Base-by-base conservation (phyloP, 345 rosid genomes). In the Eucalyptus curtisii region DNA sequence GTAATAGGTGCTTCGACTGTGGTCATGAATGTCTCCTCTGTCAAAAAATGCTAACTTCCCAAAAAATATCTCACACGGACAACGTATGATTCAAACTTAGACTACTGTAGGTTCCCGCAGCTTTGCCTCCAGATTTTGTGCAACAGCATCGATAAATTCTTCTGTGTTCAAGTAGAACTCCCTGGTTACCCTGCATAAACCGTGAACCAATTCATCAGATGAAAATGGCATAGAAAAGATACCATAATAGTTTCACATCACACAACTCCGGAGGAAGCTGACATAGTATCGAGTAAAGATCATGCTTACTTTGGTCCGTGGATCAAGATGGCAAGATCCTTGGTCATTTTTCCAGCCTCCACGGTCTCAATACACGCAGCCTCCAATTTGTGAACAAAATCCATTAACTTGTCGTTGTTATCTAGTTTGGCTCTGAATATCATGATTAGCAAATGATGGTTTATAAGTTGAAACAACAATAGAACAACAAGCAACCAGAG, bases 341-440 rank as follows among this genome's bases (percentile, higher is more conserved):
- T 97, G 49, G 99, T 97, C 98, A 96, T 96, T 93, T 95, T 95
- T 76, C 99, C 99, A 37, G 94, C 90, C 91, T 97, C 99, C 85
- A 96, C 98, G 19, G 98, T 93, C 92, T 92, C 97, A 20, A 97
- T 88, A 90, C 99, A 98, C 30, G 99, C 94, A 5, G 95, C 90
- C 95, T 98, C 99, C 86, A 97, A 90, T 95, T 98, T 96, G 91
- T 88, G 93, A 66, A 94, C 98, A 86, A 98, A 98, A 92, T 94
- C 95, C 90, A 93, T 86, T 90, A 98, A 91, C 90, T 90, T 93
- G 85, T 94, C 93, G 64, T 96, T 97, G 90, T 94, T 93, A 92
- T 98, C 99, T 71, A 97, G 94, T 92, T 98, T 95, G 55, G 98
- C 99, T 97, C 99, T 97, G 89, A 9, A 89, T 22, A 76, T 85